A percentile compares a stretch with the other conserved stretches of the same genome.
These are phyloP conservation scores for Salix caprea DNA, from an alignment of 345 rosid genomes.

Conservation along the genomic window DNA sequence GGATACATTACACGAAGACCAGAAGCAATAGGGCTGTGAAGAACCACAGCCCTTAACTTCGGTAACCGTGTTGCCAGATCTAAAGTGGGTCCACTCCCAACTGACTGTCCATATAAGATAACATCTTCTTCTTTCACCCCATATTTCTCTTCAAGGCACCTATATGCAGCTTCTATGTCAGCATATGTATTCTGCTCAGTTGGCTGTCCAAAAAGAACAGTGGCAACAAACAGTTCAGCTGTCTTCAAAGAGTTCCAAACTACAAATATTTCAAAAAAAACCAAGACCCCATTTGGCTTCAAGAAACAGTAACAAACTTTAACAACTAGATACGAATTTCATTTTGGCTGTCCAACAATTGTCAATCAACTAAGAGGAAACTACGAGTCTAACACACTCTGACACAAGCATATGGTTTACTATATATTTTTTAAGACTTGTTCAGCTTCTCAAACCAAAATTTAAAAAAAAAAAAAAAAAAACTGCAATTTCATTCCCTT, in stretches of 20 bases:
- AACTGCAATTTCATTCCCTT: not conserved
- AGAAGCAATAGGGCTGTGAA: conserved; percentile 87
- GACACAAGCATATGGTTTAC: not conserved
- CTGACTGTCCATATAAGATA: conserved; percentile 87
- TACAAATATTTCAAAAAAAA: not conserved
- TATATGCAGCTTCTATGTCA: conserved; percentile 85
- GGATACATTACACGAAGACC: conserved; percentile 93
- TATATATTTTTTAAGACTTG: not conserved
- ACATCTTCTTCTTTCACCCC: conserved; percentile 79
- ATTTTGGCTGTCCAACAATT: not conserved
- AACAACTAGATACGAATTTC: not conserved
- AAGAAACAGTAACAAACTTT: not conserved
- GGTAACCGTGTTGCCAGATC: conserved; percentile 72
- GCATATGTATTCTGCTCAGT: conserved; percentile 81
- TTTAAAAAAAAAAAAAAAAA: not conserved
- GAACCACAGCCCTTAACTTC: conserved; percentile 80
- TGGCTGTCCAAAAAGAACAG: conserved; percentile 48
- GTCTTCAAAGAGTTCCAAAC: not conserved
- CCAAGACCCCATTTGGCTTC: not conserved
- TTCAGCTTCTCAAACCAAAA: not conserved
- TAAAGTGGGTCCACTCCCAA: conserved; percentile 92
- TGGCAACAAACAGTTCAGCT: conserved; percentile 4
- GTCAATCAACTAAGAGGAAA: not conserved
- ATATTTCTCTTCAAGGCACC: conserved; percentile 70
- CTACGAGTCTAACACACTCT: not conserved